phyloP scores from a whole-genome alignment of 371 early-diverging fungal species.

The Caulochytrium protostelioides region DNA sequence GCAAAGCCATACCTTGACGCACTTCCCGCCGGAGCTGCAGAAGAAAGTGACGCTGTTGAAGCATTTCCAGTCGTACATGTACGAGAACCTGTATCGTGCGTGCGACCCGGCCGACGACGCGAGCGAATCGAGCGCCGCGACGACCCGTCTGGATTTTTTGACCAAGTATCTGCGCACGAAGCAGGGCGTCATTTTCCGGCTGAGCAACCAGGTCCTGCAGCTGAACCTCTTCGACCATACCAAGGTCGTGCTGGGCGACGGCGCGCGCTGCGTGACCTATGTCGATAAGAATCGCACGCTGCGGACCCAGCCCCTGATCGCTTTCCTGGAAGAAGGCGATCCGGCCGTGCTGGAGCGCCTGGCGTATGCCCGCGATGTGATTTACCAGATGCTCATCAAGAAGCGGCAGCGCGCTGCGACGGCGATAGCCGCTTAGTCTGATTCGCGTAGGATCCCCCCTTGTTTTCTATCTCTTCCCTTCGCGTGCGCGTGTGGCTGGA shows the following conservation, averaged over 20 bases:
- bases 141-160: constrained; percentile 26
- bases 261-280: constrained; percentile 26
- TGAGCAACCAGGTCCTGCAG: constrained; percentile 41
- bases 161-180: constrained; percentile 41
- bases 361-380: constrained; percentile 12
- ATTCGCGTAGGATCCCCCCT: too few relatives aligned
- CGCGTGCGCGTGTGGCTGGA: too few relatives aligned
- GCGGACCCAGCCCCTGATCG: constrained; percentile 7
- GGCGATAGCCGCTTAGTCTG: not conserved
- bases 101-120: constrained; percentile 1
- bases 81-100: constrained; percentile 22
- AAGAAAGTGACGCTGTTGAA: constrained; percentile 44
- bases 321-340: constrained; percentile 2
- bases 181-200: constrained; percentile 45
- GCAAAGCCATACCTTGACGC: constrained; percentile 14
- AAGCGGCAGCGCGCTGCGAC: not conserved
- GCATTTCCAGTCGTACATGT: constrained; percentile 42
- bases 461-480: too few relatives aligned
- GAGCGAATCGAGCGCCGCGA: not conserved
- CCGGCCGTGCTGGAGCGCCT: constrained; percentile 10
- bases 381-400: constrained; percentile 11
- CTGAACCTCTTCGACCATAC: constrained; percentile 49
- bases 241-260: constrained; percentile 40
- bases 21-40: constrained; percentile 27
- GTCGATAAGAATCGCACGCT: constrained; percentile 21